Base-by-base conservation (phyloP, 495 filamentous ascomycete genomes). In the Neurospora sp. region DNA sequence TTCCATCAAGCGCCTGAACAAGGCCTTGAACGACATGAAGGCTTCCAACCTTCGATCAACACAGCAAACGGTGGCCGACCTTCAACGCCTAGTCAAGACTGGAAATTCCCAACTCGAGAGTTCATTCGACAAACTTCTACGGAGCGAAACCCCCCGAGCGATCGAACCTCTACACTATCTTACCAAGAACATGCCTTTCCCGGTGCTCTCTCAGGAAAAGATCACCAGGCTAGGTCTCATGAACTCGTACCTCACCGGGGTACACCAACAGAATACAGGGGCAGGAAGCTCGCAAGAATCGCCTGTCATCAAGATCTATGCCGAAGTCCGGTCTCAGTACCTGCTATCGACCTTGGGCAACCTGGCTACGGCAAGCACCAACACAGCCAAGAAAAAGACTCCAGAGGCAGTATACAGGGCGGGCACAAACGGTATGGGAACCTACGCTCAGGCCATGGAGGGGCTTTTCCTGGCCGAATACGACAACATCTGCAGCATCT, bases 141-240 rank as follows among this genome's bases (percentile, higher is more conserved):
- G 88, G 38, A 80, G 73, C 71, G 90, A 96, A 76, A 90, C 93
- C 23, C 88, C 90, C 9, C 86, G 88, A 71, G 87, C 91, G 2
- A 88, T 98, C 39, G 96, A 99, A 76, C 95, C 96, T 8, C 83
- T 98, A 54, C 93, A 97, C 78, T 98, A 92, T 79, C 89, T 98
- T 77, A 97, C 93, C n/a, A 98, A 97, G 80, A 87, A 92, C 87
- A 87, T 84, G 76, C 82, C 82, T 2, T 85, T 85, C 73, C 85
- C 84, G 42, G 73, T 81, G 18, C 79, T 89, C 20, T 81, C 83
- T 14, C 84, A 85, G 70, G 86, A 88, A 75, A 85, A 84, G 75
- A 84, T 85, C 46, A 84, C 82, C 20, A 76, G 80, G 70, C 71
- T 87, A n/a, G 85, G 83, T 70, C 75, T 87, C 62, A 85, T 89